Base-by-base conservation (phyloP, 768 basidiomycete species). In the Trametes elegans region DNA sequence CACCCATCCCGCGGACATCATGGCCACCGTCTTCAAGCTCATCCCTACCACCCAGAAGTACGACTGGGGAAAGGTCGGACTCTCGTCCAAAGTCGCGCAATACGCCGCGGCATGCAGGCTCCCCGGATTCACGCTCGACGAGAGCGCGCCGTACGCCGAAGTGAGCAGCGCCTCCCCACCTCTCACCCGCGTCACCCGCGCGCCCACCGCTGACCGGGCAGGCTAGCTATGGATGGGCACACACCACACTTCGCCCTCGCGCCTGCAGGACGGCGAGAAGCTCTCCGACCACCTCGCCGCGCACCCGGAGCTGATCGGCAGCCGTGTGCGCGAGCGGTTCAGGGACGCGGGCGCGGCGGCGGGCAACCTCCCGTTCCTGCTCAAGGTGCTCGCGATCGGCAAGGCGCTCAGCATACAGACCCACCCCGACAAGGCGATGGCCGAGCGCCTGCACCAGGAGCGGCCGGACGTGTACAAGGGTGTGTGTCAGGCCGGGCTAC, bases 191-290 rank as follows among this genome's bases (percentile, higher is more conserved):
- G 2, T 19, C 26, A 38, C n/a, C 23, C 13, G 2, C 13, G 6
- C 41, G 7, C 18, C 21, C 6, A 19, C 19, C 27, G 18, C 38
- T 41, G 34, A 44, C 19, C 7, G 7, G 0, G 40, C 57, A 36
- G 40, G 31, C 26, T 67, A 98, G 94, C 76, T 99, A 39, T 99
- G 97, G 97, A 98, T 98, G 96, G 97, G 97, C 9, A 98, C 97
- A 0, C 97, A 98, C 64, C 80, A 90, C 2, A 89, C 76, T 31
- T 78, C 85, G 7, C 88, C 88, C 0, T 86, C 88, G 6, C 71
- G 70, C 7, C 66, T 82, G 18, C 56, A 60, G 16, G 54, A 75
- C 10, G 71, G 72, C 28, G 70, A 70, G 59, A 65, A 71, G 19
- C 83, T 83, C 57, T 82, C 78, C 3, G 74, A 82, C 18, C 71